Evolutionary conservation across 163 green algal genomes (phyloP).

Genomic region (Volvox carteri): DNA sequence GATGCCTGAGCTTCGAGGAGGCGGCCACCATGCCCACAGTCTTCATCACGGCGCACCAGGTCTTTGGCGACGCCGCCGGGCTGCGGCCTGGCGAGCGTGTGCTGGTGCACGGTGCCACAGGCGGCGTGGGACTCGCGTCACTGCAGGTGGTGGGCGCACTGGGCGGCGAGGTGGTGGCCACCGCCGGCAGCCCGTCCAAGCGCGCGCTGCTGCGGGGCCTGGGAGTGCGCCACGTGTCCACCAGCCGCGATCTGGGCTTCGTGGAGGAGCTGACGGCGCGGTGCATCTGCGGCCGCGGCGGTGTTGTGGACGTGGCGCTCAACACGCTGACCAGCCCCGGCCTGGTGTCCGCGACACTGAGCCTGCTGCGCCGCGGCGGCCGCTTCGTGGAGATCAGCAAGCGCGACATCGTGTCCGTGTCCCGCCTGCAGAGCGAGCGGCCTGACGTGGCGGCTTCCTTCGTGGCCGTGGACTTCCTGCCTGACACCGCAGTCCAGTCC

Average conservation of each 20-base stretch:
- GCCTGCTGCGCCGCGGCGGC: constrained; percentile 69
- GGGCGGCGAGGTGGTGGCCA: constrained; percentile 74
- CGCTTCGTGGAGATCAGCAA: constrained; percentile 86
- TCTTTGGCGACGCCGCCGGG: constrained; percentile 58
- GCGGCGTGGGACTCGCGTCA: constrained; percentile 80
- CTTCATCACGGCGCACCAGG: constrained; percentile 78
- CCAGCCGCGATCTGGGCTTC: constrained; percentile 79
- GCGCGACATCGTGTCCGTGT: constrained; percentile 73
- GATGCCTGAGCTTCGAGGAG: constrained; percentile 70
- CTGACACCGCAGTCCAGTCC: constrained; percentile 72
- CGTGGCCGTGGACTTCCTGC: constrained; percentile 84
- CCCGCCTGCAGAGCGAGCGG: constrained; percentile 66
- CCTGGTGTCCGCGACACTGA: constrained; percentile 81
- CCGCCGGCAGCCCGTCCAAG: constrained; percentile 77
- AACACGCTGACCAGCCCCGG: constrained; percentile 90
- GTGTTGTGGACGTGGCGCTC: constrained; percentile 76
- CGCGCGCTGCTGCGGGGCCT: constrained; percentile 68
- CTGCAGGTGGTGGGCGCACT: constrained; percentile 69
- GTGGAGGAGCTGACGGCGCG: constrained; percentile 61
- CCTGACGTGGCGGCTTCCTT: constrained; percentile 72
- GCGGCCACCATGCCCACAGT: constrained; percentile 84
- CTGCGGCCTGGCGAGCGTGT: constrained; percentile 63
- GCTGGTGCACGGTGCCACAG: constrained; percentile 76
- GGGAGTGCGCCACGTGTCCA: constrained; percentile 60
- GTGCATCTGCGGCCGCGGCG: constrained; percentile 23